phyloP scores from a whole-genome alignment of 768 basidiomycete species.

The Tricholoma terreum region DNA sequence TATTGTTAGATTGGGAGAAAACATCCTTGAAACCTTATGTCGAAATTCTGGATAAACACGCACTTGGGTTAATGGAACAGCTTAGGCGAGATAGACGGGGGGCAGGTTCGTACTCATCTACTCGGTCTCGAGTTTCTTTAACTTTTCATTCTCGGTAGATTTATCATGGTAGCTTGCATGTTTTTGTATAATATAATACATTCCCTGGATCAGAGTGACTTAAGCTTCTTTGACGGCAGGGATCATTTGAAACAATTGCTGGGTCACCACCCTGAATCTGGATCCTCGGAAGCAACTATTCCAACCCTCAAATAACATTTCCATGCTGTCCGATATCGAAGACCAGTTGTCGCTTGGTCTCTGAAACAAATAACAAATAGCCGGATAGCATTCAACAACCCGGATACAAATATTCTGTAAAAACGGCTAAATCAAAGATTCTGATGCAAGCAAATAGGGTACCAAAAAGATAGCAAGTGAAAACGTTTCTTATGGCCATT shows the following conservation, averaged over 20 bases:
- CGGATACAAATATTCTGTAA: no score
- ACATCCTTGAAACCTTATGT: constrained; percentile 90
- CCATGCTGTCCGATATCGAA: no score
- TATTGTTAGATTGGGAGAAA: constrained; percentile 68
- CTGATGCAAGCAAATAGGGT: not conserved
- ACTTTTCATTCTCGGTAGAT: constrained; percentile 18
- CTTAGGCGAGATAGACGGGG: constrained; percentile 47
- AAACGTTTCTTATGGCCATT: no score
- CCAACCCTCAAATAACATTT: no score
- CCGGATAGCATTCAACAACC: no score
- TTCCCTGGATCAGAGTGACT: no score
- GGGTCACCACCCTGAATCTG: no score
- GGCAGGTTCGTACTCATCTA: constrained; percentile 28
- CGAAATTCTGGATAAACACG: constrained; percentile 83
- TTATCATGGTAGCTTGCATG: constrained; percentile 28
- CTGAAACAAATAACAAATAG: no score
- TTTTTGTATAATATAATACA: not conserved
- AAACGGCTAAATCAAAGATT: not conserved
- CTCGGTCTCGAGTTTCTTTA: not conserved
- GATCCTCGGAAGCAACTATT: no score
- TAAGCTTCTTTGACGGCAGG: no score
- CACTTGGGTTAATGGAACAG: constrained; percentile 52
- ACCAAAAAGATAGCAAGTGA: not conserved
- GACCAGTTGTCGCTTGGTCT: no score
- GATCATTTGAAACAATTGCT: no score